These are phyloP conservation scores for Geotrichum cucujoidarum DNA, from an alignment of 1,139 yeast genomes.

Conservation along the genomic window DNA sequence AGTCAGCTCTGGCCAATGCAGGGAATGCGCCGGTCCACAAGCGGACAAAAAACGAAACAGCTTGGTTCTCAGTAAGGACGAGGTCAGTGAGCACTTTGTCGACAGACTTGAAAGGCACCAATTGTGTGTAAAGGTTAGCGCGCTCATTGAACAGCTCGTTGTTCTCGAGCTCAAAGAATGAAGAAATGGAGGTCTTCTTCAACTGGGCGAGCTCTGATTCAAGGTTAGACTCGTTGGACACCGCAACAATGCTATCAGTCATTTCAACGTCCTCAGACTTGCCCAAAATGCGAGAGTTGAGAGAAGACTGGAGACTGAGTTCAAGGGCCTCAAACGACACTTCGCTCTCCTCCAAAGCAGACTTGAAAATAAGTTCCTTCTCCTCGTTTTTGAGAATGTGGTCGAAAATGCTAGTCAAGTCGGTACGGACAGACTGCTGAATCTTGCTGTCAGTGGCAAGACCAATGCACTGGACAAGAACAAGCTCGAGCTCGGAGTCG, in stretches of 20 bases:
- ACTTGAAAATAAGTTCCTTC: slow-evolving; percentile 42
- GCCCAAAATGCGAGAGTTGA: slow-evolving; percentile 30
- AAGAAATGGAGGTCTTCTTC: slow-evolving; percentile 20
- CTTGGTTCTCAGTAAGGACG: slow-evolving; percentile 15
- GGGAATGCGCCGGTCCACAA: slow-evolving; percentile 33
- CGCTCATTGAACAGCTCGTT: slow-evolving; percentile 46
- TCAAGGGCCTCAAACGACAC: slow-evolving; percentile 55
- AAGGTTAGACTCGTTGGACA: slow-evolving; percentile 7
- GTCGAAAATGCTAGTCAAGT: slow-evolving; percentile 25
- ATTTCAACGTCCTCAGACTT: slow-evolving; percentile 8
- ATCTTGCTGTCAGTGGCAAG: slow-evolving; percentile 10
- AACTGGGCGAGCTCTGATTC: slow-evolving; percentile 9
- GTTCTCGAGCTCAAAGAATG: slow-evolving; percentile 42
- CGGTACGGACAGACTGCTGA: slow-evolving; percentile 5
- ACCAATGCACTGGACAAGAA: slow-evolving; percentile 16
- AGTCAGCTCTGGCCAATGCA: slow-evolving; percentile 31
- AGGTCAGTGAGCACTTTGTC: slow-evolving; percentile 4
- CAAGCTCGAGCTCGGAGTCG: slow-evolving; percentile 19
- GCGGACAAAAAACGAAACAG: slow-evolving; percentile 33
- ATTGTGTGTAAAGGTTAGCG: slow-evolving; percentile 39
- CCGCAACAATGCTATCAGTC: slow-evolving; percentile 5
- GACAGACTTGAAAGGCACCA: slow-evolving; percentile 25
- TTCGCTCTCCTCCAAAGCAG: slow-evolving; percentile 40
- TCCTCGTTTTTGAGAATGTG: slow-evolving; percentile 37
- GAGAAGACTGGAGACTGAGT: slow-evolving; percentile 60